Percentiles rank a stretch among this genome's conserved stretches.
Conservation (phyloP, 2,329 filamentous ascomycete genomes). For the Fusarium musae region DNA sequence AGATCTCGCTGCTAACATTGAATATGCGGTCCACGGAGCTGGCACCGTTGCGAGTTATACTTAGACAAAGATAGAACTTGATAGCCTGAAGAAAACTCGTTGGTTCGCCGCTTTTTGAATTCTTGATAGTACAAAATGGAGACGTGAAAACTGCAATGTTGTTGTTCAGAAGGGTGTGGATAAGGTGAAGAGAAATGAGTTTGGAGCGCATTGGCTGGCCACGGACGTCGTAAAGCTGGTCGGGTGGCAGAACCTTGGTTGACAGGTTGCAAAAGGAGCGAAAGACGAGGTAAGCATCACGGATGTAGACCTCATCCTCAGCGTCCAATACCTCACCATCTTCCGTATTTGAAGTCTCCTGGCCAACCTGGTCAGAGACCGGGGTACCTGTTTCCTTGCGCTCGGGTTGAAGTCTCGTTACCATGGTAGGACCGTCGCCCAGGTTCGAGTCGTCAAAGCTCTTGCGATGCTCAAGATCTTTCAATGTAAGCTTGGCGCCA, state of each 20-base stretch:
- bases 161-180: conserved; percentile 95
- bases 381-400: conserved; percentile 56
- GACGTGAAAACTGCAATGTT: conserved; percentile 92
- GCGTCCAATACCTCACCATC: conserved; percentile 69
- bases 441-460: conserved; percentile 75
- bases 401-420: conserved; percentile 68
- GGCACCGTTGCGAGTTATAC: conserved; percentile 92
- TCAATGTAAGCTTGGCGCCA: conserved; percentile 69
- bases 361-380: conserved; percentile 63
- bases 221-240: conserved; percentile 91
- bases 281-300: conserved; percentile 97
- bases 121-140: conserved; percentile 89
- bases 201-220: conserved; percentile 98
- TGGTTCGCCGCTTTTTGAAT: conserved; percentile 86
- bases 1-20: conserved; percentile 95
- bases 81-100: conserved; percentile 94
- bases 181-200: conserved; percentile 91
- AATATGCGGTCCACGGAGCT: conserved; percentile 93
- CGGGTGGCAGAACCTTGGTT: conserved; percentile 87
- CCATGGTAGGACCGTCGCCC: conserved; percentile 74
- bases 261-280: conserved; percentile 97
- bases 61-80: conserved; percentile 96
- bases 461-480: conserved; percentile 74
- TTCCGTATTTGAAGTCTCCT: conserved; percentile 66
- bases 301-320: conserved; percentile 96